phyloP scores from a whole-genome alignment of 1,284 basidiomycete genomes.

The Nidula niveotomentosa region DNA sequence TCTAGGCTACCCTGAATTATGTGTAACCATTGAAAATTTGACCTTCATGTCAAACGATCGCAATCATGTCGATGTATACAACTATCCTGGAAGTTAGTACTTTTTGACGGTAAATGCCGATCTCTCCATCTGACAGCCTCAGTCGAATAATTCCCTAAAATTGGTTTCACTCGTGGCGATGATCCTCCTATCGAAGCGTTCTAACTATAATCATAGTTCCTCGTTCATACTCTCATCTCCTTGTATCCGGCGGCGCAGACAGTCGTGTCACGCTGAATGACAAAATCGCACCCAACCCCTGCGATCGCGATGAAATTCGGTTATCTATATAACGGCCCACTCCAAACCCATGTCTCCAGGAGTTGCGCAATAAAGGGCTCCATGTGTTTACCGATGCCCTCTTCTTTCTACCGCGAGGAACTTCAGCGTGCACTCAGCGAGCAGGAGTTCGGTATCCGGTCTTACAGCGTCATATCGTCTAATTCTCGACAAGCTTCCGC shows the following conservation, averaged over 20 bases:
- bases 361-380: slow-evolving; percentile 8
- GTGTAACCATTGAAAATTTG: not conserved
- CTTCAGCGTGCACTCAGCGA: slow-evolving; percentile 54
- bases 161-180: not conserved
- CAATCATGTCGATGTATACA: too few relatives aligned
- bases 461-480: slow-evolving; percentile 38
- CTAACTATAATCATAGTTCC: not conserved
- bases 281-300: not conserved
- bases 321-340: slow-evolving; percentile 21
- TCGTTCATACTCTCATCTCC: not conserved
- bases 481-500: slow-evolving; percentile 50
- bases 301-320: slow-evolving; percentile 17
- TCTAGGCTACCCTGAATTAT: too few relatives aligned
- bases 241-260: not conserved
- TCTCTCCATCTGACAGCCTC: not conserved
- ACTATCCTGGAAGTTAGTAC: too few relatives aligned
- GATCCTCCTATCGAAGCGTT: slow-evolving; percentile 1
- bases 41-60: not conserved
- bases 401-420: slow-evolving; percentile 51
- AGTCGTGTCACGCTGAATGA: not conserved
- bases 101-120: not conserved
- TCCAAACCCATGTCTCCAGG: slow-evolving; percentile 5
- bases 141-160: not conserved
- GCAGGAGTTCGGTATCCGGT: slow-evolving; percentile 55
- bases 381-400: slow-evolving; percentile 9